These are phyloP conservation scores for Clarireedia homoeocarpa DNA, from an alignment of 2,329 filamentous ascomycete species.

Conservation along the genomic window DNA sequence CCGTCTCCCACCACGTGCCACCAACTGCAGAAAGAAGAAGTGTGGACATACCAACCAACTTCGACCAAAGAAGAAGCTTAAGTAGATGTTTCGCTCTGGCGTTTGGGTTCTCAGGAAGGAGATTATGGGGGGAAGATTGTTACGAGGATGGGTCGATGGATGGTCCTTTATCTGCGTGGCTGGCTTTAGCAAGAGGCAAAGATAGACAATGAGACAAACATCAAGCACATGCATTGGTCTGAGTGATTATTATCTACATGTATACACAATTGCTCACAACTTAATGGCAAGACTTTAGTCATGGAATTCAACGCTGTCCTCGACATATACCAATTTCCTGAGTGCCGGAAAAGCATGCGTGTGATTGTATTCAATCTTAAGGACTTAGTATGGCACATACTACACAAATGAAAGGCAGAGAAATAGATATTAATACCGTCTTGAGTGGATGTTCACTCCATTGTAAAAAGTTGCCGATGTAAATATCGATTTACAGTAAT, in stretches of 20 bases:
- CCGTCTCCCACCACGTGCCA: conserved; percentile 93
- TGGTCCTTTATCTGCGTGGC: conserved; percentile 19
- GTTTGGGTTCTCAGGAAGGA: conserved; percentile 19
- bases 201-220: conserved; percentile 15
- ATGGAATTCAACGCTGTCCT: no score
- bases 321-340: no score
- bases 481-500: no score
- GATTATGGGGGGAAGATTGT: conserved; percentile 5
- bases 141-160: conserved; percentile 11
- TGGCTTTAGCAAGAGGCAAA: conserved; percentile 11
- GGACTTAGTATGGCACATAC: no score
- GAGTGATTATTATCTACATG: neutral
- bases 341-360: no score
- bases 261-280: neutral
- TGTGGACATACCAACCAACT: conserved; percentile 99
- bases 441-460: no score
- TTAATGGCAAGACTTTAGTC: neutral
- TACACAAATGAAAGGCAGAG: no score
- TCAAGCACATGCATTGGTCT: neutral
- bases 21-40: conserved; percentile 99
- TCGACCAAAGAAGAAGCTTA: conserved; percentile 99
- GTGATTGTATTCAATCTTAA: no score
- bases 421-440: no score
- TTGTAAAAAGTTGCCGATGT: no score
- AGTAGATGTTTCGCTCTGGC: conserved; percentile 54